Evolutionary conservation across 345 rosid species (phyloP).

Genomic region (Litchi chinensis): DNA sequence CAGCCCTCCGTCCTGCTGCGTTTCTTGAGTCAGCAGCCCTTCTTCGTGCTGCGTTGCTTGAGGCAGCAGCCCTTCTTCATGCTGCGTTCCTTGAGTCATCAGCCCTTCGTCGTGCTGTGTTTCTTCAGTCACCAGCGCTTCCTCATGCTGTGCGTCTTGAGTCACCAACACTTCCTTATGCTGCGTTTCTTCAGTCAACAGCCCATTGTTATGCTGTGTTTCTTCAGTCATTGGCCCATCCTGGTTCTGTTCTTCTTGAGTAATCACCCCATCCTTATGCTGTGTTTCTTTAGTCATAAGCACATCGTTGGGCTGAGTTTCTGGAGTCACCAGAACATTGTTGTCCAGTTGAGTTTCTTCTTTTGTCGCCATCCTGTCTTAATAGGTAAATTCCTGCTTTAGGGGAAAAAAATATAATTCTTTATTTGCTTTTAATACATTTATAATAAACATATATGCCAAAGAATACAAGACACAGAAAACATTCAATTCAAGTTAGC

Average conservation of each 20-base stretch:
- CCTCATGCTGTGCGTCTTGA: neutral
- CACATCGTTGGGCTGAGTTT: neutral
- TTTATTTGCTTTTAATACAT: neutral
- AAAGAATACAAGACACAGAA: neutral
- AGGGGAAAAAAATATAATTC: constrained; percentile 9
- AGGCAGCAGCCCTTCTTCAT: neutral
- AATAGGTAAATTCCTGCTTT: constrained; percentile 22
- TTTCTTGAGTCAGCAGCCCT: neutral
- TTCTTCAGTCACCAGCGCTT: neutral
- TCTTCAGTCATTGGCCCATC: neutral
- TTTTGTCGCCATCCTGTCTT: constrained; percentile 32
- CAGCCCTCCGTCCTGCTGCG: neutral
- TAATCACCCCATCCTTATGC: neutral
- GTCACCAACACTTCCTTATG: neutral
- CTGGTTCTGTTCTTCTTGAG: neutral
- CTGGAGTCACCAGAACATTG: neutral
- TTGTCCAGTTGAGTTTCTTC: neutral
- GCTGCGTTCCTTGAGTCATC: neutral
- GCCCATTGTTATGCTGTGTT: neutral
- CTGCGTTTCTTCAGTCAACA: constrained; percentile 5
- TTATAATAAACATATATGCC: neutral
- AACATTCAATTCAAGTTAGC: neutral
- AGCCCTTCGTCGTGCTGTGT: neutral
- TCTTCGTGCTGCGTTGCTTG: neutral
- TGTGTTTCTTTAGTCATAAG: neutral